Evolutionary conservation across 2,329 filamentous ascomycete genomes (phyloP).

Genomic region (Orbilia brochopaga): DNA sequence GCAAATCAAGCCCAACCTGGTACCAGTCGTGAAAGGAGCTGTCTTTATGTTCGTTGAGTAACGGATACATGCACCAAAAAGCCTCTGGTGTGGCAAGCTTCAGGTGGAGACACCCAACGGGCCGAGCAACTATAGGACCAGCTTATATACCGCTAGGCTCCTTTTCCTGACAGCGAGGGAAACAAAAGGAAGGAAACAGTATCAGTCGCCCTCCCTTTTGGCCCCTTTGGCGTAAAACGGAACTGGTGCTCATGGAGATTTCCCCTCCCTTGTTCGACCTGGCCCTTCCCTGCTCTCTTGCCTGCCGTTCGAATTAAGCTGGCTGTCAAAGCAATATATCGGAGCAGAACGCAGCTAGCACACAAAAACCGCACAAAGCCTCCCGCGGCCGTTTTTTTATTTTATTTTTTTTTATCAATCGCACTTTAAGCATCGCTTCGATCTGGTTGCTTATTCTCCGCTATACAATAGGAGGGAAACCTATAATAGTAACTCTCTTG

Average conservation of each 20-base stretch:
- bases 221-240: constrained; percentile 51
- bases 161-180: constrained; percentile 49
- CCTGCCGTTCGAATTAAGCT: constrained; percentile 50
- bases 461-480: constrained; percentile 42
- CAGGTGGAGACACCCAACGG: constrained; percentile 50
- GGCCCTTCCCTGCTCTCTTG: constrained; percentile 48
- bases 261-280: constrained; percentile 48
- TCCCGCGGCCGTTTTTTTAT: constrained; percentile 45
- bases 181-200: constrained; percentile 50
- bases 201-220: constrained; percentile 48
- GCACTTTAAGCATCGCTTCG: constrained; percentile 50
- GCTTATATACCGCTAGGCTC: constrained; percentile 50
- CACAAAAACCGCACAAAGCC: constrained; percentile 51
- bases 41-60: constrained; percentile 37
- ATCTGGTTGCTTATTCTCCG: constrained; percentile 51
- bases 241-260: constrained; percentile 39
- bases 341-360: constrained; percentile 38
- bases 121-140: constrained; percentile 50
- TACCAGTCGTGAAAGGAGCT: constrained; percentile 27
- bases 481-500: constrained; percentile 51
- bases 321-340: constrained; percentile 51
- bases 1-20: constrained; percentile 50
- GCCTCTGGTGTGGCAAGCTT: constrained; percentile 50
- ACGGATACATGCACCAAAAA: constrained; percentile 49
- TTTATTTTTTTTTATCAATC: constrained; percentile 39